Evolutionary conservation across 805 yeast genomes (phyloP), one percentile per base, ranked within the genome.

Genomic region (Saturnispora zaruensis): DNA sequence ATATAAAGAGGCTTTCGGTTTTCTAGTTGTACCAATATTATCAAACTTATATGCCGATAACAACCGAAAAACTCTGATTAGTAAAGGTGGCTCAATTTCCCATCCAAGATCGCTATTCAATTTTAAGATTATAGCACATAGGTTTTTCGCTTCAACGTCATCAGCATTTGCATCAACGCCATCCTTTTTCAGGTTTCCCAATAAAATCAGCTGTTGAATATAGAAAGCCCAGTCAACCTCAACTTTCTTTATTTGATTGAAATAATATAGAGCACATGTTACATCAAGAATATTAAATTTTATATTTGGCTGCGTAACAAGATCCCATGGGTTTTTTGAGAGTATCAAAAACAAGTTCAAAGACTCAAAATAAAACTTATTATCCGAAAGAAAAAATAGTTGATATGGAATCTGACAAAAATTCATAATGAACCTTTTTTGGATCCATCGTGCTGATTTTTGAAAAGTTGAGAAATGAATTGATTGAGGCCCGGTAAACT

Each of bases 181-280:
- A 18, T 32, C 20, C 25, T 44, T 41, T 2, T 30, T 24, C 11
- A 18, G 26, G 21, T 41, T 47, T n/a, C 40, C 46, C 3, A 53
- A 20, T 5, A 21, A 1, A 6, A 38, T 44, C 11, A 59, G 18
- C 24, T 54, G 60, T n/a, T 55, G 44, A 28, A 59, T 53, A 41
- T 57, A 65, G 34, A 50, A 62, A 28, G 61, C 66, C 69, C 69
- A 66, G 51, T 65, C 65, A 16, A 55, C 57, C 18, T 59, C 46
- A 9, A 64, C 61, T 5, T 53, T 54, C 3, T 47, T 25, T 32
- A 48, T 50, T 5, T 65, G 56, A 30, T 61, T 59, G 18, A 65
- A 36, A 32, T 62, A 62, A 42, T 58, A 64, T 1, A 64, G 46
- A 30, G 59, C 60, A 18, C 52, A 52, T 2, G 59, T 51, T 14